A percentile compares a stretch with the other conserved stretches of the same genome.
These are phyloP conservation scores for Prunus yedoensis DNA, from an alignment of 331 rosid genomes.

Conservation along the genomic window DNA sequence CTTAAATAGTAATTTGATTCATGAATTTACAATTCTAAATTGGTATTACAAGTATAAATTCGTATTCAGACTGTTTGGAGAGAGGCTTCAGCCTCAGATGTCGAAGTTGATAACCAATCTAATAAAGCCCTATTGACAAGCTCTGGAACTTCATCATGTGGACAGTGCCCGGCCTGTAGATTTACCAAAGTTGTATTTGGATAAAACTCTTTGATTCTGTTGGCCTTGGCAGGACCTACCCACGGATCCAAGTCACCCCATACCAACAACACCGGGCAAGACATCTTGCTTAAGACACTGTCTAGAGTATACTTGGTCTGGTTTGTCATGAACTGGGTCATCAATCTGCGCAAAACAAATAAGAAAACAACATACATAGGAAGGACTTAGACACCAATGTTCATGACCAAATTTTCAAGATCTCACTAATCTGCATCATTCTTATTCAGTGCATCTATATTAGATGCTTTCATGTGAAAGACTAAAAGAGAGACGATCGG, in stretches of 20 bases:
- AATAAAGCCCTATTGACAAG: conserved; percentile 71
- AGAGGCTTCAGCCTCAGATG: conserved; percentile 43
- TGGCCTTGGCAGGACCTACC: conserved; percentile 92
- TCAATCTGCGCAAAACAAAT: conserved; percentile 53
- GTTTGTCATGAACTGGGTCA: conserved; percentile 76
- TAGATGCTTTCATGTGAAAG: neutral
- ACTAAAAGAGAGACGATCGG: neutral
- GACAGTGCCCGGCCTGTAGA: conserved; percentile 91
- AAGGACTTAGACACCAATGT: neutral
- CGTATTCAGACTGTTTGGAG: conserved; percentile 46
- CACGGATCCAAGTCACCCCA: conserved; percentile 98
- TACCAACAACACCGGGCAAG: conserved; percentile 74
- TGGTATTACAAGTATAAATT: conserved; percentile 15
- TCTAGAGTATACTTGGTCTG: conserved; percentile 79
- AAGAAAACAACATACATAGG: neutral
- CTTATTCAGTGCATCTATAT: neutral
- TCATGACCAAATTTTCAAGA: neutral
- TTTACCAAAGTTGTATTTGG: conserved; percentile 65
- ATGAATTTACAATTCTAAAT: conserved; percentile 11
- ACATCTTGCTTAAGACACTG: conserved; percentile 56
- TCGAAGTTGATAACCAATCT: conserved; percentile 64
- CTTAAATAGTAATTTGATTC: neutral
- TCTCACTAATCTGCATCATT: neutral
- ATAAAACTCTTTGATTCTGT: conserved; percentile 67
- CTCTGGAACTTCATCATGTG: conserved; percentile 84